Evolutionary conservation across 2,329 filamentous ascomycete species (phyloP), one percentile per base, ranked within the genome.

Genomic region (Ophiostoma tasmaniense): DNA sequence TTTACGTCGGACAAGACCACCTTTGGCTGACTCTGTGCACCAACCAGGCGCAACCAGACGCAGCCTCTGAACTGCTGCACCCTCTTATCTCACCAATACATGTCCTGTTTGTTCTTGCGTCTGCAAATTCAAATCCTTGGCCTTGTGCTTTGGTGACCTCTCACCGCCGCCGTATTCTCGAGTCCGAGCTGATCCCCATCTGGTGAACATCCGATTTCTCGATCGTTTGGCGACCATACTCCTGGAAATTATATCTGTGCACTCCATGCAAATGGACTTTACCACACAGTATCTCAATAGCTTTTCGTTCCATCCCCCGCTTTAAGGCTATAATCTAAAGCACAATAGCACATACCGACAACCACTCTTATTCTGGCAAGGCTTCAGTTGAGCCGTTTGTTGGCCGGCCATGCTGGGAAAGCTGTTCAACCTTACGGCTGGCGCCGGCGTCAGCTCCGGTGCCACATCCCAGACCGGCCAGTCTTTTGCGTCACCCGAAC

Each of bases 361-460:
- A 28, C 10, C 3, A 64, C 30, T 20, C 20, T 39, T 20, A 11
- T 3, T 45, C 45, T 61, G 50, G 17, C 61, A 67, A 17, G 42
- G 25, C 67, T 11, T 33, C 7, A 3, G 66, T 52, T 33, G 22
- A 30, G n/a, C 37, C 55, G 13, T 39, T 22, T 4, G 22, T 59
- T 70, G 42, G 33, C 35, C 42, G 45, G 70, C 39, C 66, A 88
- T 89, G 85, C 79, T 89, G 74, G 87, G 87, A 71, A 87, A 87
- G 76, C 82, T 89, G 69, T 85, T 89, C 76, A 86, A 84, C 76
- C 79, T 73, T 70, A 84, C 83, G 72, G 80, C 83, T 68, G 81
- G 82, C 73, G 78, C 80, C 71, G 77, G 77, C 68, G 77, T 78
- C 73, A 77, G 77, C 61, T 74, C 75, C 52, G 74, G 73, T 67